Percentiles rank a stretch among this genome's conserved stretches.
Conservation (phyloP, 441 rosid genomes). For the Populus hybrid region DNA sequence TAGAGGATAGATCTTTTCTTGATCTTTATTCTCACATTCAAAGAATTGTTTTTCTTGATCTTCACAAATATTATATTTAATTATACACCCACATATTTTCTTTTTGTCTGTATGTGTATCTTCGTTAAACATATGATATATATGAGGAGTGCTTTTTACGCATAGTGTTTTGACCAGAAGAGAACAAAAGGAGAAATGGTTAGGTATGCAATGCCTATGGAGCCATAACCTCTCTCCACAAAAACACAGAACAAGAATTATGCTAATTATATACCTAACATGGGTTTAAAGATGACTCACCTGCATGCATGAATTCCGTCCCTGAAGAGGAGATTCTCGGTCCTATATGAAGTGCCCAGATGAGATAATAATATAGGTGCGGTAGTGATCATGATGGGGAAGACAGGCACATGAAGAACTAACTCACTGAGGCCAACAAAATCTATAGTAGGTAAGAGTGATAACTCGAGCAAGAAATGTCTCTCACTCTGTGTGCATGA, state of each 20-base stretch:
- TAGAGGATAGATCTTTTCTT: background rate
- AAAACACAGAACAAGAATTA: background rate
- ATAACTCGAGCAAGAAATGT: slow-evolving; percentile 10
- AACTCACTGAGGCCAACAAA: slow-evolving; percentile 39
- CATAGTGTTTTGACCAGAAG: background rate
- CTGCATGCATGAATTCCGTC: background rate
- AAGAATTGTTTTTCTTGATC: no score
- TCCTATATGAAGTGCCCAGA: background rate
- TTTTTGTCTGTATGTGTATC: background rate
- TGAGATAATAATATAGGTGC: slow-evolving; percentile 20
- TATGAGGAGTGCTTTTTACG: background rate
- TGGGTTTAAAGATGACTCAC: background rate
- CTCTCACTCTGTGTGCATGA: slow-evolving; percentile 25
- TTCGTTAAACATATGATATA: background rate
- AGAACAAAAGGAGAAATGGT: background rate
- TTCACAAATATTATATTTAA: no score
- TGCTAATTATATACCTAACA: background rate
- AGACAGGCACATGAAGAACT: slow-evolving; percentile 98
- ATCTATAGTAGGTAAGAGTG: background rate
- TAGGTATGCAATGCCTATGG: background rate
- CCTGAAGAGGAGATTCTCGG: background rate
- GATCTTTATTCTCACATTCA: background rate
- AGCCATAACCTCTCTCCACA: background rate
- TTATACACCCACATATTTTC: no score
- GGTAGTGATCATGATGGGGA: slow-evolving; percentile 85